Base-by-base conservation (phyloP, 306 rosid genomes). In the Cucumis hystrix region DNA sequence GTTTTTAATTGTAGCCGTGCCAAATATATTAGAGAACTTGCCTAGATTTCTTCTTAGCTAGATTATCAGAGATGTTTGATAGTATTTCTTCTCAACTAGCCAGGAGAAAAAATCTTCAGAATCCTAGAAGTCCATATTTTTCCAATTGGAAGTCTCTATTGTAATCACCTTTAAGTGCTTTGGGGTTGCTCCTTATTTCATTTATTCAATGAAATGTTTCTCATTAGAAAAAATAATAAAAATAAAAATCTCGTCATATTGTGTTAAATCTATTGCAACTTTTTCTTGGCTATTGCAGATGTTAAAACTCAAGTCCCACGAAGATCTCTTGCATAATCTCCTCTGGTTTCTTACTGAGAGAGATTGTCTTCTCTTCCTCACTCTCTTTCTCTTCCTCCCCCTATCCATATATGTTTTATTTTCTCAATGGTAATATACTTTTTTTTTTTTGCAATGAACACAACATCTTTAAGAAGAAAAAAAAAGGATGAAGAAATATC, bases 341-440 rank as follows among this genome's bases (percentile, higher is more conserved):
- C 81, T 89, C 76, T 88, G 85, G 83, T 56, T 37, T 81, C 30
- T 47, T 78, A 74, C 33, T 67, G 86, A n/a, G 56, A 67, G 25
- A 57, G 20, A 62, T 64, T 63, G 77, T 66, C 65, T 55, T 30
- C 40, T 62, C 20, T 58, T 14, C 14, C 40, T 62, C 41, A 60
- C 49, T 30, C 40, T 62, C 20, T 58, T 14, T 30, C 40, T 62
- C 41, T 7, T 30, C 43, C 41, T 2, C 43, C 68, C 14, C 2
- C 43, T 15, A 13, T 61, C 17, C 8, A 7, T 63, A 15, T 35
- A 63, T 63, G 45, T 63, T 63, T 33, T 58, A 7, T 39, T 66
- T 47, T 45, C 3, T 47, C 4, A 47, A 1, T 41, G 11, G 45
- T 41, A 41, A 41, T 41, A 41, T 41, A 41, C 30, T 1, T 2